These are phyloP conservation scores for Ceratocystis huliohia DNA, from an alignment of 2,329 filamentous ascomycete species.

Conservation along the genomic window DNA sequence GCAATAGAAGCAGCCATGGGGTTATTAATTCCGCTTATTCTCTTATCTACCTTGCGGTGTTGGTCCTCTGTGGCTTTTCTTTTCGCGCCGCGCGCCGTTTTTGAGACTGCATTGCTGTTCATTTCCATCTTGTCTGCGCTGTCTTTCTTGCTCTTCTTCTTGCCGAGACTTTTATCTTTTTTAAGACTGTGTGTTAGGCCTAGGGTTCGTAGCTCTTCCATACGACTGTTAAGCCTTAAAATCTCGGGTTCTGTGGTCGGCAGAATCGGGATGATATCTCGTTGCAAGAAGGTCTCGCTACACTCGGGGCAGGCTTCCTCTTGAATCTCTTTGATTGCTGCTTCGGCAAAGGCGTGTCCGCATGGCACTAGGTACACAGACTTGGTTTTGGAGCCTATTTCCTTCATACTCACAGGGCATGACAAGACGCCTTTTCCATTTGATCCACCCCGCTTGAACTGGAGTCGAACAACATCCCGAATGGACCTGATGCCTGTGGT, in stretches of 20 bases:
- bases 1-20: conserved; percentile 73
- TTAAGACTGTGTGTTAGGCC: conserved; percentile 80
- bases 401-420: conserved; percentile 79
- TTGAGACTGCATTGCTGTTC: conserved; percentile 24
- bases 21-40: conserved; percentile 65
- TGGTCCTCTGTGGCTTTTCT: conserved; percentile 23
- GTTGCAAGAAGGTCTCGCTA: conserved; percentile 55
- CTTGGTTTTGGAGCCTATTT: conserved; percentile 64
- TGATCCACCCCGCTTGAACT: conserved; percentile 44
- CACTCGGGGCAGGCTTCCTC: conserved; percentile 58
- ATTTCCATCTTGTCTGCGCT: conserved; percentile 29
- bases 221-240: conserved; percentile 50
- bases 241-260: conserved; percentile 60
- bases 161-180: conserved; percentile 53
- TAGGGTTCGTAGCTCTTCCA: conserved; percentile 54
- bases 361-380: conserved; percentile 87
- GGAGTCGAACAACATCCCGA: conserved; percentile 76
- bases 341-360: conserved; percentile 85
- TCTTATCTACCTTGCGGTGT: conserved; percentile 26
- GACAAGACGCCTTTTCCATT: conserved; percentile 42
- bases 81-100: conserved; percentile 24
- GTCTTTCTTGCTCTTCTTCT: conserved; percentile 63
- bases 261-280: conserved; percentile 74
- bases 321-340: conserved; percentile 67
- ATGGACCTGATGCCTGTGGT: conserved; percentile 59